Evolutionary conservation across 352 stramenopile species (phyloP), one percentile per base, ranked within the genome.

Genomic region (Phytopythium boreale): DNA sequence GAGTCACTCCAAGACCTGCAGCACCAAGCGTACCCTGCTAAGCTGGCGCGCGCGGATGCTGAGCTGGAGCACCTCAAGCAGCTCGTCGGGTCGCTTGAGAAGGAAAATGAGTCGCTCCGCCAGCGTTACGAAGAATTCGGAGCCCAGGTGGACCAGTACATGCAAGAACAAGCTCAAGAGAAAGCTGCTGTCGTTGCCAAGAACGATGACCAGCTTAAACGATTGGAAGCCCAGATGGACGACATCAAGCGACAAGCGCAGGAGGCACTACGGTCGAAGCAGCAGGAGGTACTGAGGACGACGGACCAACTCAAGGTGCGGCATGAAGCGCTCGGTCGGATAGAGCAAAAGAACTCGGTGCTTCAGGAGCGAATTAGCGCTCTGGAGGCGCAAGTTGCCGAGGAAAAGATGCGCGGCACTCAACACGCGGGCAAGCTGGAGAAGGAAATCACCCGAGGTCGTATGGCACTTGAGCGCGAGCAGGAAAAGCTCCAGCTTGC

Each of bases 111-210:
- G 4, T 68, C 82, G 44, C 59, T 92, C 3, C 78, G 79, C 47
- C 75, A 76, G 22, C 84, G 87, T 56, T 93, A 93, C 50, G 67
- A 88, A 60, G 80, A 91, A 43, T 91, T 93, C 66, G 84, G 82
- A 1, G 68, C 70, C 4, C 82, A 93, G 52, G 82, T 93, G 22
- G 83, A 93, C 36, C 55, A 79, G 22, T 89, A 90, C 50, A 90
- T 92, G 77, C 77, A 84, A 37, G 81, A 90, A n/a, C 84, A 90
- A 46, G 67, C 75, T 1, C 62, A 84, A 50, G 77, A 87, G 31
- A 82, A 86, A 24, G 65, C 74, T 3, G 43, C 53, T 6, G 68
- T 79, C 24, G 58, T 80, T 8, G 55, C 67, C 20, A 72, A 76
- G 22, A 63, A 61, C 4, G 74, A 84, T 3, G 66, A 79, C 12